Evolutionary conservation across 2,329 filamentous ascomycete species (phyloP), one percentile per base, ranked within the genome.

Genomic region (Verruconis gallopava): DNA sequence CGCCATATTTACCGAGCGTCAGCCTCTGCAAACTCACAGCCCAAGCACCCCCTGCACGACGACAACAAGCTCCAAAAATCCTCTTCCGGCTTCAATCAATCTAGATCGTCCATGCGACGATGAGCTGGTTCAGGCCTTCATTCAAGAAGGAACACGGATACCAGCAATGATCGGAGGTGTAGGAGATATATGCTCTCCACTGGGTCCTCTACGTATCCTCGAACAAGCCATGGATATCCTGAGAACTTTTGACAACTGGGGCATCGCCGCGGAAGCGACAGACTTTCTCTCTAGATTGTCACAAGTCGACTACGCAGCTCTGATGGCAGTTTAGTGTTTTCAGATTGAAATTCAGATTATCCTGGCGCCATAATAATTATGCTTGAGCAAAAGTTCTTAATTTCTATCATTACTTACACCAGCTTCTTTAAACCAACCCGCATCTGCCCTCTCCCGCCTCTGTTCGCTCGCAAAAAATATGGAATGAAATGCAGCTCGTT

Each of bases 61-160:
- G 34, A 14, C 34, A 36, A 6, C 13, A 9, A n/a, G 9, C 34
- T 36, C 34, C 13, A 19, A 36, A 6, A n/a, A 61, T 14, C 61
- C 65, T n/a, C n/a, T 30, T 9, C 25, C 25, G 0, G 60, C 55
- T 0, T 67, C 69, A 5, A 69, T 75, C 28, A 64, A 69, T 14
- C 56, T 77, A 0, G 73, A 77, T 43, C 60, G 71, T 6, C 72
- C 72, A 0, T 65, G 65, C 2, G 71, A 75, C 46, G 73, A 76
- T 50, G 72, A 75, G 48, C 60, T 75, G 38, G 71, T 74, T 1
- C 72, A 76, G 48, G 54, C 67, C 2, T 76, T 71, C 50, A 69
- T 76, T 1, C 58, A 65, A 9, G 58, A 64, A 13, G 72, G 72
- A 0, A 56, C 64, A 21, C 56, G 49, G 3, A 72, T 76, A 65